Percentiles rank a stretch among this genome's conserved stretches.
These are phyloP conservation scores for Pyricularia sp. DNA, from an alignment of 2,329 filamentous ascomycete species.

Conservation along the genomic window DNA sequence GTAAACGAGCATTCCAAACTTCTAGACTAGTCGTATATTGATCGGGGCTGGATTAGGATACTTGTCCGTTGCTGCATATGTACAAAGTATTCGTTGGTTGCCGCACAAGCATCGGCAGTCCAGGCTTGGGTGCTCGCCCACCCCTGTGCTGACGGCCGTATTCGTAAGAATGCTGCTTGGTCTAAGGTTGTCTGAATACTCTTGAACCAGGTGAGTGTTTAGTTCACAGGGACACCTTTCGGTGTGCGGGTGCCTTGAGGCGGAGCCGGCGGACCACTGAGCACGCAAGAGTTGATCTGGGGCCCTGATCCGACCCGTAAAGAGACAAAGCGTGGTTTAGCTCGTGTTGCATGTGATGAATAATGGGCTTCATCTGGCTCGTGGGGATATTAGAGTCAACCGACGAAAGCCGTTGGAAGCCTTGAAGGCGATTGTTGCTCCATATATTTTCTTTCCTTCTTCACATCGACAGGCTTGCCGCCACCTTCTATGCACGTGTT, in stretches of 20 bases:
- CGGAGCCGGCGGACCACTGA: neutral
- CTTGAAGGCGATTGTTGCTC: neutral
- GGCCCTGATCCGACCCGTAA: neutral
- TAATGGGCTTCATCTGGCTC: neutral
- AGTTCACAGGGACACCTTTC: neutral
- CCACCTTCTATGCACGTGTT: neutral
- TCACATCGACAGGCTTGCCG: neutral
- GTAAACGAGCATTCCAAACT: neutral
- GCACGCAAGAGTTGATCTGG: neutral
- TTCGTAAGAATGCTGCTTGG: neutral
- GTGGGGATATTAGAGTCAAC: neutral
- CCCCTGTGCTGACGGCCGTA: neutral
- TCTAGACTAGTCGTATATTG: neutral
- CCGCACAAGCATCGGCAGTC: neutral
- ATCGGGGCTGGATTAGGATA: neutral
- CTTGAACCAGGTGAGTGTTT: neutral
- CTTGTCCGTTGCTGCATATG: neutral
- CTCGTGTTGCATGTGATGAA: neutral
- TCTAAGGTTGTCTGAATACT: neutral
- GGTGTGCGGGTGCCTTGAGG: neutral
- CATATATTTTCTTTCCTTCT: no score
- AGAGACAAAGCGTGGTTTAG: neutral
- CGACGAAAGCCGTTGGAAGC: neutral
- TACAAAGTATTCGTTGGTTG: neutral
- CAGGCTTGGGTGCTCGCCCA: neutral